Evolutionary conservation across 768 basidiomycete species (phyloP), one percentile per base, ranked within the genome.

Genomic region (Mycena capillaripes): DNA sequence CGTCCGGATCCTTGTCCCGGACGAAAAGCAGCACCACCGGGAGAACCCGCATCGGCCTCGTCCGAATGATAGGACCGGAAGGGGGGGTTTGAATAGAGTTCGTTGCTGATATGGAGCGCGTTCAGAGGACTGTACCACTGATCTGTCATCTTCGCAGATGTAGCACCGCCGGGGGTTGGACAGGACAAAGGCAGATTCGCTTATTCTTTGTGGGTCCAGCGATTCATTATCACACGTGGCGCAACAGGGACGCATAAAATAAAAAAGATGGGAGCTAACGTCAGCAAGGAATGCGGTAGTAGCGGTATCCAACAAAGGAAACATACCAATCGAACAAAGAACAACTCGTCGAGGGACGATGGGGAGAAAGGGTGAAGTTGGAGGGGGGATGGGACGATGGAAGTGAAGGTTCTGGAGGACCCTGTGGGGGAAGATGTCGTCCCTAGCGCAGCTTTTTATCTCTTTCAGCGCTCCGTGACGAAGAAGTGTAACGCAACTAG

Each of bases 31-130:
- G 57, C 67, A 36, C 70, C 70, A 11, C 70, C 59, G 50, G 50
- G 70, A 32, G 70, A 59, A 27, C 64, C 63, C 58, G 56, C 8
- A 25, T 71, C 64, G 50, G 63, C 52, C n/a, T 65, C 64, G 52
- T 66, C 64, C 27, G 69, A 69, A 46, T 70, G 69, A 66, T 66
- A 59, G 19, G 58, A 66, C 32, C 70, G 70, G 38, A 65, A 55
- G 52, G 58, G 48, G 14, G 7, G 23, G 42, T 40, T 27, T 3
- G 19, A 32, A 40, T 36, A 34, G 32, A 21, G 29, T 38, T 38
- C 11, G 38, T 38, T 38, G 55, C 44, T 34, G 65, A 25, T 58
- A 42, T 57, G 14, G 53, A 58, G 69, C 5, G 40, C 11, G 34
- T 38, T 53, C 38, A 61, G n/a, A 32, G 44, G 19, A 7, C 7